Evolutionary conservation across 257 asterid species (phyloP), one percentile per base, ranked within the genome.

Genomic region (Phtheirospermum japonicum): DNA sequence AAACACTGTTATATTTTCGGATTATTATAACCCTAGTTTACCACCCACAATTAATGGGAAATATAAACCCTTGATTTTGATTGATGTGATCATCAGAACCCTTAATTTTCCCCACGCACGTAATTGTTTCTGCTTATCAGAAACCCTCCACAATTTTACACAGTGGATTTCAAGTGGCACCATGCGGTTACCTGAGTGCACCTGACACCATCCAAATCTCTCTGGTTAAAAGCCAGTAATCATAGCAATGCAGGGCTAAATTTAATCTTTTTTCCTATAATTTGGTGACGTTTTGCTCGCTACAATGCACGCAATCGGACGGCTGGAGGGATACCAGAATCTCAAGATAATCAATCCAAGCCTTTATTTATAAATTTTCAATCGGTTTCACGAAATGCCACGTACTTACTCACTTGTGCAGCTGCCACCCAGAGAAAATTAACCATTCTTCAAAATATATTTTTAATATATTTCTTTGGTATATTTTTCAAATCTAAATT

Each of bases 11-110:
- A 69, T 31, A 28, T n/a, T 5, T 31, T 66, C 68, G 62, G 66
- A 60, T 46, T 69, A 65, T 12, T n/a, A 63, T 16, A 71, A 62
- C 28, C 36, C 67, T 61, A 51, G 63, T 34, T 40, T 61, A 59
- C 57, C 52, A 28, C 52, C 59, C 51, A 42, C 73, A 26, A 11
- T 55, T 23, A 31, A 20, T 30, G 18, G 1, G 7, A 31, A 20
- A 57, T 48, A 64, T 23, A n/a, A 45, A 71, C 16, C 54, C 63
- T 6, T 51, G 84, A 26, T 20, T 28, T 52, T 23, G 58, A 70
- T 57, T 79, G 79, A 82, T 60, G 81, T 74, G 82, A 73, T 73
- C 59, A 71, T 62, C 67, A 9, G 7, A 31, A 28, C 85, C 79
- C 63, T 80, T 64, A 51, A 61, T 68, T 53, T 39, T 42, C 26